These are phyloP conservation scores for Bathelium albidoporum DNA, from an alignment of 495 filamentous ascomycete genomes.

Conservation along the genomic window DNA sequence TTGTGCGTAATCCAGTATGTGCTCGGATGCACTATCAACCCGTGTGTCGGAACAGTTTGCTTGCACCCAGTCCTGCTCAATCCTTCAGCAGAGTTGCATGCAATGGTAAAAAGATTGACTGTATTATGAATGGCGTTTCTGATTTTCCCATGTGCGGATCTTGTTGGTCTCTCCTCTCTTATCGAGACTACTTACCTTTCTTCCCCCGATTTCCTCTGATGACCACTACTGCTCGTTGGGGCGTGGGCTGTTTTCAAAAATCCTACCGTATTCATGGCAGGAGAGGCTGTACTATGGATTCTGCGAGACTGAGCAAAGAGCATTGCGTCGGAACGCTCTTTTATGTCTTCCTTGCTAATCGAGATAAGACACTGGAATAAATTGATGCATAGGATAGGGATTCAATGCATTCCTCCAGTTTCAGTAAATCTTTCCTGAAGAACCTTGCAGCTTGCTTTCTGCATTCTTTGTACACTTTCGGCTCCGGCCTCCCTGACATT, in stretches of 20 bases:
- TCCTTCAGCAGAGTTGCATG: neutral
- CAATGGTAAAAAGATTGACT: neutral
- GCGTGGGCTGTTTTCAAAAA: neutral
- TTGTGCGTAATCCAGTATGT: neutral
- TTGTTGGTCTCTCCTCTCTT: slow-evolving; percentile 1
- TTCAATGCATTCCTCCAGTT: neutral
- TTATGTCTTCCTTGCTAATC: neutral
- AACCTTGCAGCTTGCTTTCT: no score
- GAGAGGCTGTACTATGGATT: neutral
- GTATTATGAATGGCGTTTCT: slow-evolving; percentile 4
- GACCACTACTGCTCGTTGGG: neutral
- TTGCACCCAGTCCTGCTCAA: neutral
- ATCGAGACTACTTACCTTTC: neutral
- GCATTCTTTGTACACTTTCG: no score
- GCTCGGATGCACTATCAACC: neutral
- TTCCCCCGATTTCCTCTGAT: neutral
- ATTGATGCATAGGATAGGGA: slow-evolving; percentile 5
- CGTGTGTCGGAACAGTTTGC: neutral
- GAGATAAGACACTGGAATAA: slow-evolving; percentile 2
- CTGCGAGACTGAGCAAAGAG: neutral
- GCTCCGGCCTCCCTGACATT: no score
- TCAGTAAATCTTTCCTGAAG: neutral
- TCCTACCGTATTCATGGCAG: neutral
- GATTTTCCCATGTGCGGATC: neutral
- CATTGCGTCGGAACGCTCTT: neutral